These are phyloP conservation scores for Acorus calamus DNA, from an alignment of 106 monocot genomes.

Conservation along the genomic window DNA sequence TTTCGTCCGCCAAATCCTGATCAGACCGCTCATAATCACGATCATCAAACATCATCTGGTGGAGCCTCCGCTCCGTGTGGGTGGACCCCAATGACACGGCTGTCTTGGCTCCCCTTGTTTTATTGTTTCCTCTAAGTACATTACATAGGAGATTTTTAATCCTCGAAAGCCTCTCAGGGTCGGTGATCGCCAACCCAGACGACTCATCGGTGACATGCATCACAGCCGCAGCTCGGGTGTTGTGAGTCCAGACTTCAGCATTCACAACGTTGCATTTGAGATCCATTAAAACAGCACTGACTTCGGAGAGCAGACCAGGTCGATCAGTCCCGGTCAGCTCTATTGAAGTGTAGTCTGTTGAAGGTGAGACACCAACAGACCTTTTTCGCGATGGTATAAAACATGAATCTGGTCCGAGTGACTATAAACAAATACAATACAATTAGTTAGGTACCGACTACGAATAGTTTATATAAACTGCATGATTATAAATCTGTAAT, in stretches of 20 bases:
- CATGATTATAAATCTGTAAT: background rate
- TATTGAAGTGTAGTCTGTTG: conserved; percentile 13
- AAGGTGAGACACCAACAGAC: background rate
- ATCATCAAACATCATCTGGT: conserved; percentile 31
- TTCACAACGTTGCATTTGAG: conserved; percentile 21
- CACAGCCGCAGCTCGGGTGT: conserved; percentile 17
- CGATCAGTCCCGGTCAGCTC: conserved; percentile 26
- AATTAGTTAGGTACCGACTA: background rate
- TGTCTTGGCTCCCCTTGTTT: conserved; percentile 9
- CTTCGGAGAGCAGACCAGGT: conserved; percentile 28
- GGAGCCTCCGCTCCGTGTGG: conserved; percentile 24
- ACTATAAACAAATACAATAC: conserved; percentile 1
- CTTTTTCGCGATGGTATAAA: conserved; percentile 5
- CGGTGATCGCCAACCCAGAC: conserved; percentile 9
- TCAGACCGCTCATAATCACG: conserved; percentile 14
- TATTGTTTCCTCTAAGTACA: conserved; percentile 14
- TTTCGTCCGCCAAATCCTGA: background rate
- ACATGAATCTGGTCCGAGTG: conserved; percentile 9
- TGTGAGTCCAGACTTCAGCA: conserved; percentile 29
- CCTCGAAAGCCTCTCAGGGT: conserved; percentile 7
- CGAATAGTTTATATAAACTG: too few relatives aligned
- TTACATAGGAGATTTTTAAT: conserved; percentile 19
- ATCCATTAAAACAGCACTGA: conserved; percentile 21
- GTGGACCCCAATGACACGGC: conserved; percentile 13
- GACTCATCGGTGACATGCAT: conserved; percentile 17